A percentile compares a stretch with the other conserved stretches of the same genome.
Conservation (phyloP, 2,329 filamentous ascomycete species). For the Trichoderma sp. region DNA sequence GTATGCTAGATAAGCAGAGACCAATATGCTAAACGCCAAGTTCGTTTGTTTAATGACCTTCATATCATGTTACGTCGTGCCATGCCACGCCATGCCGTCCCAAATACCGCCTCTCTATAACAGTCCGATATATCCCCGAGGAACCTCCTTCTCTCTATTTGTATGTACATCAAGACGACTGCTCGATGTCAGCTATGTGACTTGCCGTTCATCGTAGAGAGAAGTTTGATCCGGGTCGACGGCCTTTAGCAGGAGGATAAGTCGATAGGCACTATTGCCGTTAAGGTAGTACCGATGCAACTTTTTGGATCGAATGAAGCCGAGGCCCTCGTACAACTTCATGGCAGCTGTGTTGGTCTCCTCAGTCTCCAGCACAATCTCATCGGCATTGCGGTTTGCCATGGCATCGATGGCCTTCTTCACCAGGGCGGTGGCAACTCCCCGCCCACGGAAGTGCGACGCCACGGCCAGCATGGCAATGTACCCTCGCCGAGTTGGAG, state of each 20-base stretch:
- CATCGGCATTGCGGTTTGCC: constrained; percentile 78
- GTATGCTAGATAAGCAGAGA: constrained; percentile 1
- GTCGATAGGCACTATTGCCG: constrained; percentile 87
- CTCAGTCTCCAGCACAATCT: constrained; percentile 95
- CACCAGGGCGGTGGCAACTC: constrained; percentile 88
- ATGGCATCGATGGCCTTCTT: constrained; percentile 88
- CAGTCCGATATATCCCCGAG: not conserved
- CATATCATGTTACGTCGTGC: not conserved
- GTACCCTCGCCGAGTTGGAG: constrained; percentile 76
- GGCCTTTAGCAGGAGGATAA: constrained; percentile 75
- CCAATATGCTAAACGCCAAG: constrained; percentile 19
- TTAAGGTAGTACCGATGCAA: constrained; percentile 95
- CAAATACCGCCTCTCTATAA: not conserved
- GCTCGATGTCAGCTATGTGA: not conserved
- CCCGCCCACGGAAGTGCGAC: constrained; percentile 73
- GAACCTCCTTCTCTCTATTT: not conserved
- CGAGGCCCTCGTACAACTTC: constrained; percentile 87
- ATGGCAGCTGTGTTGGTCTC: constrained; percentile 88
- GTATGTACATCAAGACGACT: not conserved
- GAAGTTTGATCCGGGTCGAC: constrained; percentile 41
- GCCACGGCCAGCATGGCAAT: constrained; percentile 98
- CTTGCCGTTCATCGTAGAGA: constrained; percentile 27
- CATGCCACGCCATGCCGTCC: not conserved
- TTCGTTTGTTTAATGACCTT: not conserved
- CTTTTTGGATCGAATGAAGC: constrained; percentile 88